Evolutionary conservation across 192 early-diverging fungal genomes (phyloP).

Genomic region (Allomyces arbusculus): DNA sequence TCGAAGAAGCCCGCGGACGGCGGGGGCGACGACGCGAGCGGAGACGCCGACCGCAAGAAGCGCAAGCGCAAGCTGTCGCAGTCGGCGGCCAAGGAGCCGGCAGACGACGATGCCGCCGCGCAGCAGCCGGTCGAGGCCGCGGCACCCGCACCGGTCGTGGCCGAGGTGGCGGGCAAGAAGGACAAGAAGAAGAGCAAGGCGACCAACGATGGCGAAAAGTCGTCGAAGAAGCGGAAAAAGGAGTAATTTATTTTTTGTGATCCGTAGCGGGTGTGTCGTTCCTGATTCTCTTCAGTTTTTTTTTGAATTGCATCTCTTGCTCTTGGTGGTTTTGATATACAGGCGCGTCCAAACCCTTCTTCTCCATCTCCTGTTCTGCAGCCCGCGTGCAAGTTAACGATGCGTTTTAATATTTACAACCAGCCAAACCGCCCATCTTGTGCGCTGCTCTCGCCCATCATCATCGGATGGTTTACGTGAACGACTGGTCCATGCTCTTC

Average conservation of each 20-base stretch:
- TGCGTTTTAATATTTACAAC: too few species aligned
- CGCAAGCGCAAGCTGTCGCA: not conserved
- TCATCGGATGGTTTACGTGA: not conserved
- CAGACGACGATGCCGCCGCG: not conserved
- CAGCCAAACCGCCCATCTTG: too few species aligned
- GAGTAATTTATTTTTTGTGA: not conserved
- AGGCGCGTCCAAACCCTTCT: too few species aligned
- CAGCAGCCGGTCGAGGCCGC: not conserved
- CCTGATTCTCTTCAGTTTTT: too few species aligned
- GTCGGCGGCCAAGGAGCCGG: not conserved
- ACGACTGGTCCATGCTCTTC: constrained; percentile 43
- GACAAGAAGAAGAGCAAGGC: not conserved
- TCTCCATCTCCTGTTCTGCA: too few species aligned
- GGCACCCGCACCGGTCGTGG: not conserved
- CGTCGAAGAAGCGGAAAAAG: not conserved
- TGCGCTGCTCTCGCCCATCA: too few species aligned
- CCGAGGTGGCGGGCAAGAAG: too few species aligned
- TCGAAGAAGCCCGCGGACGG: not conserved
- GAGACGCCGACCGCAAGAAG: not conserved
- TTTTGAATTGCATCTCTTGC: too few species aligned
- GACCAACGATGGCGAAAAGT: not conserved
- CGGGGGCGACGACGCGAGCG: not conserved
- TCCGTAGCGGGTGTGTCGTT: too few species aligned
- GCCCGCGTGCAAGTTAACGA: too few species aligned
- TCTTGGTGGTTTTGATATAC: too few species aligned